Evolutionary conservation across 208 protist genomes (phyloP).

Genomic region (Pavlovales sp.): DNA sequence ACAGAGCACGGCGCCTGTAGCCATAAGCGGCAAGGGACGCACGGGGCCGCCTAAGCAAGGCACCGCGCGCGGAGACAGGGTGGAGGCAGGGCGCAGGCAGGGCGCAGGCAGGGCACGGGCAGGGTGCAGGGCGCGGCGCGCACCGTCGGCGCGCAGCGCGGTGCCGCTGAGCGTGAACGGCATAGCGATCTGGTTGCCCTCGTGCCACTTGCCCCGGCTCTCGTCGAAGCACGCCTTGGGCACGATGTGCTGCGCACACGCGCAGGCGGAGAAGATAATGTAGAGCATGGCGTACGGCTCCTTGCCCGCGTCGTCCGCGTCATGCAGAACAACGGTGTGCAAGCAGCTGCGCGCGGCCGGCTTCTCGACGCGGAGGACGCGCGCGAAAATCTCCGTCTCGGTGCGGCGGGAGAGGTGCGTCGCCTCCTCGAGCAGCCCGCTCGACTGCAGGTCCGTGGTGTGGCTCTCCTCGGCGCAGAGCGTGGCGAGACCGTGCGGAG

Average conservation of each 20-base stretch:
- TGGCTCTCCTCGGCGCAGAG: not conserved
- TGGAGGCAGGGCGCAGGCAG: too few relatives aligned
- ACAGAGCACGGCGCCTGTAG: not conserved
- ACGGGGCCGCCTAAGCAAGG: too few relatives aligned
- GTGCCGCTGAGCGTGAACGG: not conserved
- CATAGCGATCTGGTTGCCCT: not conserved
- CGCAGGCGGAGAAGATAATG: not conserved
- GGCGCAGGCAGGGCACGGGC: too few relatives aligned
- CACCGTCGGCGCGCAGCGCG: not conserved
- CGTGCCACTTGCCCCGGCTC: not conserved
- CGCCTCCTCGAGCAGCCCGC: not conserved
- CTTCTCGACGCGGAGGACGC: not conserved
- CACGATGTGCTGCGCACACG: not conserved
- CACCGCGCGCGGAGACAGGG: too few relatives aligned
- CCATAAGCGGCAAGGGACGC: too few relatives aligned
- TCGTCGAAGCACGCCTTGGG: not conserved
- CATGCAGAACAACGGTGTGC: not conserved
- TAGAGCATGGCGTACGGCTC: not conserved
- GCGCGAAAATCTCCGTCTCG: not conserved
- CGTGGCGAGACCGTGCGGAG: not conserved
- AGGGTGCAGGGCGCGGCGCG: too few relatives aligned
- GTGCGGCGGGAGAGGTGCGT: not conserved
- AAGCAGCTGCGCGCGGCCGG: not conserved
- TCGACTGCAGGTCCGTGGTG: not conserved
- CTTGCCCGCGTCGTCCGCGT: too few relatives aligned